Conservation (phyloP, 345 rosid genomes). For the Euphorbia lathyris region DNA sequence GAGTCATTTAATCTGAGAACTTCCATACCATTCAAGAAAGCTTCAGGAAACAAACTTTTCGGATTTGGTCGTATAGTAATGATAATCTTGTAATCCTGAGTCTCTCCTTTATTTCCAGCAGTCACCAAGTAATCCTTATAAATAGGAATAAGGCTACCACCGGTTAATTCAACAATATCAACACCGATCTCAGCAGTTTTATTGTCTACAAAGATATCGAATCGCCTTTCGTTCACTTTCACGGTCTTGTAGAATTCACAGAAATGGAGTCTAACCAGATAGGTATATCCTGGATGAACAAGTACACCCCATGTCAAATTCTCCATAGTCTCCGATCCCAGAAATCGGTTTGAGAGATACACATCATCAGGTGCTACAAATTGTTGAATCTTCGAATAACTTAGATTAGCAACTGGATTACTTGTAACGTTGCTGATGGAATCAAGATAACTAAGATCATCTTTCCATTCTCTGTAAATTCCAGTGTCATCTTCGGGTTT, state of each 20-base stretch:
- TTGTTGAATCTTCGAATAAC: not conserved
- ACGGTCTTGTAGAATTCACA: not conserved
- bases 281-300: not conserved
- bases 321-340: not conserved
- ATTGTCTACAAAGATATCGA: constrained; percentile 11
- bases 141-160: constrained; percentile 1
- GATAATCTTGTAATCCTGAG: not conserved
- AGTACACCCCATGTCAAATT: constrained; percentile 7
- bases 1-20: constrained; percentile 12
- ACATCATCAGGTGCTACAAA: not conserved
- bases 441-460: not conserved
- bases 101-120: not conserved
- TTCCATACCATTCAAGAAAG: constrained; percentile 13
- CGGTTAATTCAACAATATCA: constrained; percentile 13
- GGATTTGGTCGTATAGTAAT: not conserved
- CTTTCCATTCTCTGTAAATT: not conserved
- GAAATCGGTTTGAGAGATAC: not conserved
- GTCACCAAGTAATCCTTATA: constrained; percentile 10
- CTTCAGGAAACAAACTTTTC: not conserved
- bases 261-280: constrained; percentile 20
- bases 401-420: not conserved
- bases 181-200: constrained; percentile 6
- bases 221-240: not conserved
- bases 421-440: not conserved
- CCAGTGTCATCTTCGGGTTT: not conserved